A percentile compares a stretch with the other conserved stretches of the same genome.
phyloP scores from a whole-genome alignment of 139 green algal species.

The Parachlorella kessleri region DNA sequence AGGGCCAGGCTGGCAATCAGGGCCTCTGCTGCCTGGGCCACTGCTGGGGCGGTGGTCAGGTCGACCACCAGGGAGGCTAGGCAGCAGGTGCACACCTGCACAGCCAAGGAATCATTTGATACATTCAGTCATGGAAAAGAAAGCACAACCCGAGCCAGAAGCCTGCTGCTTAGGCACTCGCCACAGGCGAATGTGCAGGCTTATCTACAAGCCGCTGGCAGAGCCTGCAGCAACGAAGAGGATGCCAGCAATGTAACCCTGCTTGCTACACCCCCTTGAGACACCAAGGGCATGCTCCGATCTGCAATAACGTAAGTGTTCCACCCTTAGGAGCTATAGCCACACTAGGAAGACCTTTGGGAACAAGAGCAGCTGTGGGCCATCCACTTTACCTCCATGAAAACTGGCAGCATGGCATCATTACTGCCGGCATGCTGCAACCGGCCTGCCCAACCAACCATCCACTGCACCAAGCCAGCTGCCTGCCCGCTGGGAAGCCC shows the following conservation, averaged over 20 bases:
- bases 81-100: slow-evolving; percentile 13
- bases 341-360: no score
- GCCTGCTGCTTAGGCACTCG: neutral
- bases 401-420: no score
- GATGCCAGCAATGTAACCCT: no score
- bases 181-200: neutral
- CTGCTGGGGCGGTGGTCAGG: slow-evolving; percentile 29
- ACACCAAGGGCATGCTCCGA: no score
- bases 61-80: slow-evolving; percentile 17
- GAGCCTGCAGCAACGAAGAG: neutral
- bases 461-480: slow-evolving; percentile 2
- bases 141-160: no score
- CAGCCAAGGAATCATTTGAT: no score
- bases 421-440: neutral
- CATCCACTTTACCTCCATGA: no score
- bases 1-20: slow-evolving; percentile 6
- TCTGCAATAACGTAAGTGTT: neutral
- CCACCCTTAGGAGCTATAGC: no score
- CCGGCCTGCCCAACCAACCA: neutral
- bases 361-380: no score
- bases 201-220: neutral
- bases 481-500: slow-evolving; percentile 31
- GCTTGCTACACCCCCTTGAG: no score
- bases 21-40: neutral
- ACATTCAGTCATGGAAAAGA: no score